Evolutionary conservation across 306 rosid genomes (phyloP).

Genomic region (Corylus americana): DNA sequence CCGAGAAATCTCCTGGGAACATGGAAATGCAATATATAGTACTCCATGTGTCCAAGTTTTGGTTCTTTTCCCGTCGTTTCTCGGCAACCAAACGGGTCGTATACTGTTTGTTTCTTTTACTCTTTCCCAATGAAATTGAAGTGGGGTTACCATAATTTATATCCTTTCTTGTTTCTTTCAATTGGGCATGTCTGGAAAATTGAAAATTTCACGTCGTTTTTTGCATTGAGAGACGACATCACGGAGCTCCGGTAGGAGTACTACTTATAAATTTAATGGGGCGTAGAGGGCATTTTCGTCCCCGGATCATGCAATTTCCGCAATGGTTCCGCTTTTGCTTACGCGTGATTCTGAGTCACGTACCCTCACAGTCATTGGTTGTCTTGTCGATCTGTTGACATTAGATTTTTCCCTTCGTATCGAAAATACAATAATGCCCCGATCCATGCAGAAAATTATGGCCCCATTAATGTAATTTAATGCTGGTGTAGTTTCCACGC

Average conservation of each 20-base stretch:
- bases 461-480: no score
- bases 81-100: not conserved
- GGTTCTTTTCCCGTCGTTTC: not conserved
- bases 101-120: not conserved
- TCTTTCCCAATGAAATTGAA: not conserved
- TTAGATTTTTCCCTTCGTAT: no score
- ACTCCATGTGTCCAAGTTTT: not conserved
- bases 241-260: not conserved
- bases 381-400: no score
- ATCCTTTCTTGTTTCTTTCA: not conserved
- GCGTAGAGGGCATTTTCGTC: not conserved
- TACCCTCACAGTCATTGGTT: no score
- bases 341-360: not conserved
- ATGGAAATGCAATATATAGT: not conserved
- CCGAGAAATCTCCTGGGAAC: slow-evolving; percentile 2
- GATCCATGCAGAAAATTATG: not conserved
- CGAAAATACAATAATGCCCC: not conserved
- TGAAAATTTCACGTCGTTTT: not conserved
- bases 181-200: not conserved
- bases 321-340: not conserved
- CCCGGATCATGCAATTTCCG: not conserved
- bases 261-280: slow-evolving; percentile 5
- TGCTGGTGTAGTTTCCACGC: no score
- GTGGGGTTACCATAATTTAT: not conserved
- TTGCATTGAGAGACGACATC: not conserved